Evolutionary conservation across 345 rosid genomes (phyloP).

Genomic region (Brassica rapa): DNA sequence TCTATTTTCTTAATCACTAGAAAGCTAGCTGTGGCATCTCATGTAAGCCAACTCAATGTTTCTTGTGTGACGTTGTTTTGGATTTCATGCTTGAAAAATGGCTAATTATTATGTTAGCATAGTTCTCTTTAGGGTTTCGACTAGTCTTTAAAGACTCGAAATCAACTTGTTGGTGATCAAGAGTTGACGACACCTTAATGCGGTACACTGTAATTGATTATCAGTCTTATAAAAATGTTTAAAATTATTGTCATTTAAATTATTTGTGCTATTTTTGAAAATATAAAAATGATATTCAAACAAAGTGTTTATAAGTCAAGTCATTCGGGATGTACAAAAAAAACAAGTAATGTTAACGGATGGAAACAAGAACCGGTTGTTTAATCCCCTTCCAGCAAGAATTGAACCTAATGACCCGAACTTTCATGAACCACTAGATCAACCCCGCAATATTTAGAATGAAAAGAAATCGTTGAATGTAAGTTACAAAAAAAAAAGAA

Average conservation of each 20-base stretch:
- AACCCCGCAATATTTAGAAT: too few relatives aligned
- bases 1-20: not conserved
- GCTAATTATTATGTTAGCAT: not conserved
- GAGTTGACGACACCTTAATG: not conserved
- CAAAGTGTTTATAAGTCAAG: not conserved
- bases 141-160: not conserved
- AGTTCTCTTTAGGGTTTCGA: not conserved
- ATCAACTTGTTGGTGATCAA: not conserved
- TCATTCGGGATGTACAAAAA: too few relatives aligned
- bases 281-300: not conserved
- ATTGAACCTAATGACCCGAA: too few relatives aligned
- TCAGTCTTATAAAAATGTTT: not conserved
- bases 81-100: conserved; percentile 8
- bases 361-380: too few relatives aligned
- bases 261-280: not conserved
- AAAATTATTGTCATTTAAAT: not conserved
- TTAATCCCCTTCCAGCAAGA: too few relatives aligned
- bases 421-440: too few relatives aligned
- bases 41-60: conserved; percentile 6
- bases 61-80: conserved; percentile 11
- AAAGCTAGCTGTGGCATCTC: not conserved
- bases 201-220: not conserved
- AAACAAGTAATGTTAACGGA: too few relatives aligned
- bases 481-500: not conserved
- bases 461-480: too few relatives aligned